Conservation (phyloP, 306 rosid species). For the Quercus wislizeni region DNA sequence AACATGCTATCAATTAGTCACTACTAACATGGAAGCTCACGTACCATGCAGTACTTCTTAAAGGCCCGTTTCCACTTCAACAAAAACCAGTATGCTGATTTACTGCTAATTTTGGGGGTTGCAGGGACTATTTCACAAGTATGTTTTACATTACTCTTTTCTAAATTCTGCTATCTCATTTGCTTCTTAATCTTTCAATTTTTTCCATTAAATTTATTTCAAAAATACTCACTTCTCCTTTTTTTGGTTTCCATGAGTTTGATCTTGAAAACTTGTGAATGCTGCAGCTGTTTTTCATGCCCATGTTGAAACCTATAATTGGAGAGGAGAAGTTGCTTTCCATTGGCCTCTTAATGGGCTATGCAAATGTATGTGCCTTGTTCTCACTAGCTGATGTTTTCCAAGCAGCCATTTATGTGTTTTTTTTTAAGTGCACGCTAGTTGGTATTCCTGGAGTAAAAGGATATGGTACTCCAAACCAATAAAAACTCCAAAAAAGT, state of each 20-base stretch:
- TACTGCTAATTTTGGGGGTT: conserved; percentile 61
- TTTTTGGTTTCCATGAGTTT: not conserved
- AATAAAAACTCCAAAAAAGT: too few species aligned
- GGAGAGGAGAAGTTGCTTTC: conserved; percentile 79
- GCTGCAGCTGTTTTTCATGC: conserved; percentile 69
- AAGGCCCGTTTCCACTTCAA: conserved; percentile 84
- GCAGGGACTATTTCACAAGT: conserved; percentile 72
- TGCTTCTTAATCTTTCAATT: not conserved
- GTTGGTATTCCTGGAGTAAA: not conserved
- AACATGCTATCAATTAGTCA: not conserved
- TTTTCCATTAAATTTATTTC: not conserved
- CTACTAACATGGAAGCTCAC: not conserved
- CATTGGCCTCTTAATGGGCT: conserved; percentile 56
- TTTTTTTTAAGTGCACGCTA: not conserved
- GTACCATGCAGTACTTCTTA: conserved; percentile 69
- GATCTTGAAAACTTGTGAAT: conserved; percentile 8
- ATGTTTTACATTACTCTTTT: not conserved
- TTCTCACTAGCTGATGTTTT: conserved; percentile 1
- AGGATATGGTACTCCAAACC: too few species aligned
- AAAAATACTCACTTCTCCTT: not conserved
- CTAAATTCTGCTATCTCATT: conserved; percentile 16
- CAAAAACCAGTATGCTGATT: conserved; percentile 80
- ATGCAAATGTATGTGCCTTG: conserved; percentile 43
- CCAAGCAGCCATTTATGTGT: not conserved
- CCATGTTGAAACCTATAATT: conserved; percentile 49